Evolutionary conservation across 148 eudicot genomes (phyloP).

Genomic region (Diospyros kaki): DNA sequence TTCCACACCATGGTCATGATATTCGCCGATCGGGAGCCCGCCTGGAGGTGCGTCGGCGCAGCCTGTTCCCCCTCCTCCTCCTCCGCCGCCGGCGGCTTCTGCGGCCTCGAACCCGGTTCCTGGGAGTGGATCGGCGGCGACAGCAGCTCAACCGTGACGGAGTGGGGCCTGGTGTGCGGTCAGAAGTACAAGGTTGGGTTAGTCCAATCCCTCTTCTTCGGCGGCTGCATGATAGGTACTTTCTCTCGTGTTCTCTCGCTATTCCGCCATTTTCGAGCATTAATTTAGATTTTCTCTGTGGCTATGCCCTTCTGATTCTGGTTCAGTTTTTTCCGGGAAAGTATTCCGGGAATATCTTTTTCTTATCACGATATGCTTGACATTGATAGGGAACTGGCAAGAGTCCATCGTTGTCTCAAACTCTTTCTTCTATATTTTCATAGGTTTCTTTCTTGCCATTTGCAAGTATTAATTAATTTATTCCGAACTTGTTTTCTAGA

Average conservation of each 20-base stretch:
- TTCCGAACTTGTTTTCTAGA: no score
- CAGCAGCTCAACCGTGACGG: conserved; percentile 54
- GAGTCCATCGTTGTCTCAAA: no score
- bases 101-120: conserved; percentile 45
- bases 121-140: conserved; percentile 73
- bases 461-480: no score
- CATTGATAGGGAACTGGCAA: no score
- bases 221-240: conserved; percentile 82
- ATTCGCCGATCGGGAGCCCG: conserved; percentile 83
- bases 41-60: conserved; percentile 45
- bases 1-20: conserved; percentile 96
- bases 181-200: conserved; percentile 80
- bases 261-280: neutral
- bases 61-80: conserved; percentile 12
- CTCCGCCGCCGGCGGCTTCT: conserved; percentile 21
- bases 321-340: no score
- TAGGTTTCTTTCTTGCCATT: no score
- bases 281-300: no score
- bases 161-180: conserved; percentile 69
- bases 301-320: no score
- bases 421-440: no score
- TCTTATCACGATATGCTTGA: no score
- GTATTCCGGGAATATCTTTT: no score
- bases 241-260: neutral
- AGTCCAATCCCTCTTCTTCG: conserved; percentile 78